Base-by-base conservation (phyloP, 495 filamentous ascomycete species). In the Podospora pseudocomata region DNA sequence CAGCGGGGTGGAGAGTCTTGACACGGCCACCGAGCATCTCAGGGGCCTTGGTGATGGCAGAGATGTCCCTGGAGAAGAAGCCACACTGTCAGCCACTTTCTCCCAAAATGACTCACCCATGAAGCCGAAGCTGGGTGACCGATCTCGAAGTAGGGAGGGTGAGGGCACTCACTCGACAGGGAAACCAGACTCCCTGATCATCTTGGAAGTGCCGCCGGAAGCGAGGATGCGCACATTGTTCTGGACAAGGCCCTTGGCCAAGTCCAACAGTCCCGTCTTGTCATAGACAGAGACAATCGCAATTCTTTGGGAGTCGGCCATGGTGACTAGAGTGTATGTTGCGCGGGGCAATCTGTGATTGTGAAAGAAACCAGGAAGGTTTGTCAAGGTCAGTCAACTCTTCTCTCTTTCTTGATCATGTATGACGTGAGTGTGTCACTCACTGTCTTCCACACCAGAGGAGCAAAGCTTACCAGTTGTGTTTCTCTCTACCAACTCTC, bases 261-360 rank as follows among this genome's bases (percentile, higher is more conserved):
- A 86, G 80, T 99, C 95, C 58, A 99, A 82, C 67, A 99, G 86
- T 63, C 95, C 95, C 65, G 94, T 97, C 90, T 99, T 99, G 84
- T 99, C 91, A 77, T 94, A 98, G 84, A 98, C 96, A 71, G 93
- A 97, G 75, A 99, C 86, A 74, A 99, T 98, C 56, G 95, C 95
- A 90, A 82, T 84, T 68, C 77, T 76, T 72, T 80, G 80, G 28
- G 71, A 67, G 57, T 68, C 72, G 65, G 72, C 74, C 79, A 82
- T 83, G 53, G 71, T 73, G 75, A 72, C 67, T 34, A 34, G 68
- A 34, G 26, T 66, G n/a, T 34, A 60, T 66, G 49, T 56, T 56
- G 65, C 55, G 56, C 32, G 69, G 55, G 44, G 67, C 7, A 65
- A 68, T 32, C 64, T 65, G 39, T 49, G 13, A 54, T 56, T 26